These are phyloP conservation scores for Kurtzmaniella fragi DNA, from an alignment of 805 yeast genomes.

Conservation along the genomic window DNA sequence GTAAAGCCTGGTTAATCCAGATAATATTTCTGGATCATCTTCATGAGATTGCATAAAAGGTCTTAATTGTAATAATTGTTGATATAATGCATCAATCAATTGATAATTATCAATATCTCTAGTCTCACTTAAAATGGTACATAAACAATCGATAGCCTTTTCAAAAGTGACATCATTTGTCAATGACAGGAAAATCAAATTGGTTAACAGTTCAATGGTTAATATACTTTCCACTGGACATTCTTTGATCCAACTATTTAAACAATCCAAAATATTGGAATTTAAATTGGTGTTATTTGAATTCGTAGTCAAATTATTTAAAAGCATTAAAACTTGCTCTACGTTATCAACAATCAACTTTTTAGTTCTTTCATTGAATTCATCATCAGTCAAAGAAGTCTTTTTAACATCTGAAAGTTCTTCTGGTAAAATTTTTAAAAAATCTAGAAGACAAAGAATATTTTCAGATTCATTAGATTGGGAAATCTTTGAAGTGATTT, in stretches of 20 bases:
- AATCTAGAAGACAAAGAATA: conserved; percentile 58
- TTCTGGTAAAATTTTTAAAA: conserved; percentile 85
- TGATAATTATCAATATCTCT: conserved; percentile 63
- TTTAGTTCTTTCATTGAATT: conserved; percentile 59
- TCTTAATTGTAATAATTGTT: conserved; percentile 60
- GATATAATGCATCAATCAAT: conserved; percentile 61
- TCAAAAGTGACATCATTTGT: conserved; percentile 73
- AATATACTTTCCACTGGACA: conserved; percentile 71
- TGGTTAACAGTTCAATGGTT: conserved; percentile 56
- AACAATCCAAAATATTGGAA: conserved; percentile 59
- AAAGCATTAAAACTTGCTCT: conserved; percentile 57
- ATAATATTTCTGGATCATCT: conserved; percentile 63
- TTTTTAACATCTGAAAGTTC: conserved; percentile 76
- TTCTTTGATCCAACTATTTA: conserved; percentile 89
- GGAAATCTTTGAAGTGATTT: conserved; percentile 51
- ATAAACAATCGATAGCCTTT: conserved; percentile 80
- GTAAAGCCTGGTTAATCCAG: conserved; percentile 68
- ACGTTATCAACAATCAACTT: conserved; percentile 64
- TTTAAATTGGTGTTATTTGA: conserved; percentile 15
- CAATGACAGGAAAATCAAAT: conserved; percentile 55
- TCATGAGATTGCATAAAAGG: conserved; percentile 32
- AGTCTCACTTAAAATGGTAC: conserved; percentile 76
- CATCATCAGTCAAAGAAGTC: conserved; percentile 77
- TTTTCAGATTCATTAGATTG: conserved; percentile 22
- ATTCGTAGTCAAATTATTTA: conserved; percentile 43